Percentiles rank a stretch among this genome's conserved stretches.
phyloP scores from a whole-genome alignment of 306 rosid species.

The Glycyrrhiza uralensis region DNA sequence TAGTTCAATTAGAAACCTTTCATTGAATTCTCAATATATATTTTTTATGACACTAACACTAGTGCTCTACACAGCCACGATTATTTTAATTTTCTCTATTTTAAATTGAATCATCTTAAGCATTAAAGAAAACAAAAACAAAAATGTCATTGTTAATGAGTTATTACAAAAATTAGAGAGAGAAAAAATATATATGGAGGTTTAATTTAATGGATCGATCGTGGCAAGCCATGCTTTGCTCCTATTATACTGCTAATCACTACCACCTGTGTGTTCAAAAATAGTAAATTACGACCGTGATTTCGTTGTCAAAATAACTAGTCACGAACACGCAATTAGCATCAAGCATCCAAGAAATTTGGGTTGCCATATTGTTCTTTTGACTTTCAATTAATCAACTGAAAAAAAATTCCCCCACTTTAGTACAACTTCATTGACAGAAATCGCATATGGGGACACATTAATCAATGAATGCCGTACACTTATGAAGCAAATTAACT shows the following conservation, averaged over 20 bases:
- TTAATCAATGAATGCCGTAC: not conserved
- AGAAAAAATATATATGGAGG: too few relatives aligned
- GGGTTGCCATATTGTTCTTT: constrained; percentile 1
- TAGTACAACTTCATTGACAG: not conserved
- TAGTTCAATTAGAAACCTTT: too few relatives aligned
- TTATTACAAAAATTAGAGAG: not conserved
- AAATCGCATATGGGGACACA: not conserved
- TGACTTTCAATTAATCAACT: constrained; percentile 4
- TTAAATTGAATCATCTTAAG: not conserved
- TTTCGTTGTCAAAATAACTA: constrained; percentile 1
- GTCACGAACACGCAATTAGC: constrained; percentile 13
- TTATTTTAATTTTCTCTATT: not conserved
- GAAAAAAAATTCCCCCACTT: constrained; percentile 9
- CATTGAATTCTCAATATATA: too few relatives aligned
- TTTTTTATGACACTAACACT: too few relatives aligned
- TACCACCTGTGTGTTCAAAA: not conserved
- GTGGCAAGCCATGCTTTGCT: constrained; percentile 13
- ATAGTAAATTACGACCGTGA: constrained; percentile 23
- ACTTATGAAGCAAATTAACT: not conserved
- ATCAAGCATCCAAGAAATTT: constrained; percentile 9
- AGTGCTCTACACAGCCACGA: not conserved
- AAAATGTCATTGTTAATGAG: not conserved
- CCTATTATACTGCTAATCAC: constrained; percentile 21
- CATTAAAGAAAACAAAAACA: not conserved
- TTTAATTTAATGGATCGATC: not conserved